phyloP scores from a whole-genome alignment of 148 eudicot species.

The Oxyria digyna region DNA sequence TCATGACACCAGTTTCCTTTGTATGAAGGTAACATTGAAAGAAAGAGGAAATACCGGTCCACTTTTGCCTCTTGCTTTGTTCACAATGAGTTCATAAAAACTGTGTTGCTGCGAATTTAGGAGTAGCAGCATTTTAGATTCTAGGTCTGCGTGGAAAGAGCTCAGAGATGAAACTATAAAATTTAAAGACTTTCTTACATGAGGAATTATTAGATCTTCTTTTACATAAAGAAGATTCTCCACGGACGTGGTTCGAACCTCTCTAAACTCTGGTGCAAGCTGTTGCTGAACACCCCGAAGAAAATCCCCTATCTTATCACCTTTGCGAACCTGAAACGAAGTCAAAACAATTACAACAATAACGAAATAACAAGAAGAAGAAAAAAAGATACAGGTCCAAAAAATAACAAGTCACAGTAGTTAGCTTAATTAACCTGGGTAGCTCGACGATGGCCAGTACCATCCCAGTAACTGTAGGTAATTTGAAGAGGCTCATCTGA shows the following conservation, averaged over 20 bases:
- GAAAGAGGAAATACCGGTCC: conserved; percentile 64
- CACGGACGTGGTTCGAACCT: conserved; percentile 90
- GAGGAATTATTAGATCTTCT: conserved; percentile 98
- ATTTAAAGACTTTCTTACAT: conserved; percentile 31
- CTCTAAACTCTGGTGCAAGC: conserved; percentile 96
- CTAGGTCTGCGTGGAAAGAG: not conserved
- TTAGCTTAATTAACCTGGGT: conserved; percentile 44
- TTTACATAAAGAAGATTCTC: conserved; percentile 94
- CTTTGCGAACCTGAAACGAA: conserved; percentile 73
- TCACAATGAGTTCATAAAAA: conserved; percentile 88
- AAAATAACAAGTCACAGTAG: not conserved
- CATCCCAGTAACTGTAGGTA: conserved; percentile 98
- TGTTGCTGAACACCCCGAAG: conserved; percentile 93
- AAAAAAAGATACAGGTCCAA: not conserved
- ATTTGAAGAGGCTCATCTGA: conserved; percentile 94
- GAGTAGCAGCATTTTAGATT: not conserved
- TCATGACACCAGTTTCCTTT: not conserved
- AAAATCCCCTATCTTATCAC: conserved; percentile 89
- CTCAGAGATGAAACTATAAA: not conserved
- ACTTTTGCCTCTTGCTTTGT: conserved; percentile 99
- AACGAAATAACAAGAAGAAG: not conserved
- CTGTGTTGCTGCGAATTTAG: conserved; percentile 72
- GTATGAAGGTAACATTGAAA: conserved; percentile 2
- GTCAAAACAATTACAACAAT: conserved; percentile 5
- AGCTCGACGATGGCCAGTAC: conserved; percentile 86